A percentile compares a stretch with the other conserved stretches of the same genome.
Evolutionary conservation across 2,329 filamentous ascomycete genomes (phyloP).

Genomic region (Hymenoscyphus infarciens): DNA sequence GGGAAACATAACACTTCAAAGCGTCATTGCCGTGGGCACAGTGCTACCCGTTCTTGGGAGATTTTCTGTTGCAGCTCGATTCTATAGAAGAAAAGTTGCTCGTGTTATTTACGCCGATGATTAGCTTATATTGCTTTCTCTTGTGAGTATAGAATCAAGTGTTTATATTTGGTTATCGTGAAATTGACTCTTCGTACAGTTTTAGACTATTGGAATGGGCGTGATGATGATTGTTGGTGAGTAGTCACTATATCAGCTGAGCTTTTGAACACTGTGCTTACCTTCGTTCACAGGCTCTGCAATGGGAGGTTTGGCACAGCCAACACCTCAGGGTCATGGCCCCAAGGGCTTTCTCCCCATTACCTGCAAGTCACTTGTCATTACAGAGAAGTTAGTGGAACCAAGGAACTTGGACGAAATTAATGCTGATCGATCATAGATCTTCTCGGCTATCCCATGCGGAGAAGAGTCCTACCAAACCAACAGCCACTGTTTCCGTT

Average conservation of each 20-base stretch:
- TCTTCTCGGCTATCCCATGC: too few relatives aligned
- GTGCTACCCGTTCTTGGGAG: background rate
- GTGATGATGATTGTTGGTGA: conserved; percentile 7
- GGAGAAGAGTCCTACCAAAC: too few relatives aligned
- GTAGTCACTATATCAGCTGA: background rate
- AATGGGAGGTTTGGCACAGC: background rate
- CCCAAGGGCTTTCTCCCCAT: background rate
- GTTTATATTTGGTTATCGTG: too few relatives aligned
- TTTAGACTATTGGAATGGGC: conserved; percentile 1
- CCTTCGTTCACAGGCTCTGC: background rate
- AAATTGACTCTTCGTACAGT: background rate
- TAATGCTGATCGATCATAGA: background rate
- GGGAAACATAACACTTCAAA: background rate
- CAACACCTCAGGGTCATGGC: conserved; percentile 1
- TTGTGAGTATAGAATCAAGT: too few relatives aligned
- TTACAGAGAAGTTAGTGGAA: background rate
- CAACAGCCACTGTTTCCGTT: too few relatives aligned
- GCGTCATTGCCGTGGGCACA: background rate
- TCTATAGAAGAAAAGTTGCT: background rate
- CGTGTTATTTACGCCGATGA: background rate
- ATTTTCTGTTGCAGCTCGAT: background rate
- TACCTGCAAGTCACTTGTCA: background rate
- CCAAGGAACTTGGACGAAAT: too few relatives aligned
- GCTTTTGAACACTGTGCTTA: too few relatives aligned
- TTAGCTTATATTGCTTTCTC: background rate